These are phyloP conservation scores for Diplodia corticola DNA, from an alignment of 2,329 filamentous ascomycete species.

Conservation along the genomic window DNA sequence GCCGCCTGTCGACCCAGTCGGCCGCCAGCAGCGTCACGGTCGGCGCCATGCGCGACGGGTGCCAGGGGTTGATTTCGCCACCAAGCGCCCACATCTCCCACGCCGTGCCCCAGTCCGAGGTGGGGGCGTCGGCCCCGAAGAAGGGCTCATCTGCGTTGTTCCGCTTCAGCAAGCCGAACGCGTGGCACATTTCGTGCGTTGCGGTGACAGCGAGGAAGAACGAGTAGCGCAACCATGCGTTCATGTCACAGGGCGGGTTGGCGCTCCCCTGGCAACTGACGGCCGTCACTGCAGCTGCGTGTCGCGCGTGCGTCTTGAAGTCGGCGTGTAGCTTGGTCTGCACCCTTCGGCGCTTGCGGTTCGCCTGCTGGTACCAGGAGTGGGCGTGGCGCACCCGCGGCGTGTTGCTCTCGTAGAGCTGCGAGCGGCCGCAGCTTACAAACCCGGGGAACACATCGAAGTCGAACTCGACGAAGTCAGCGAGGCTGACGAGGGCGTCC, in stretches of 20 bases:
- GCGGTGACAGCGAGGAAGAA: conserved; percentile 36
- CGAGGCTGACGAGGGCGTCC: background rate
- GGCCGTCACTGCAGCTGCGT: background rate
- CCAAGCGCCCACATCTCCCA: conserved; percentile 43
- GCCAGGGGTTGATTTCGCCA: conserved; percentile 35
- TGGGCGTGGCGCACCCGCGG: background rate
- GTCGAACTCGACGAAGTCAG: background rate
- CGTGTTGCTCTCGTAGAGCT: background rate
- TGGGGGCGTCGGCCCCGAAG: conserved; percentile 30
- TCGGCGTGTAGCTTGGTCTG: background rate
- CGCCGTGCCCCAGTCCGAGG: conserved; percentile 36
- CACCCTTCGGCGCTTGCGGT: background rate
- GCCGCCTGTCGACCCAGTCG: conserved; percentile 30
- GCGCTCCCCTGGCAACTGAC: no score
- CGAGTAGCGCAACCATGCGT: conserved; percentile 34
- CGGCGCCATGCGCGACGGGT: conserved; percentile 27
- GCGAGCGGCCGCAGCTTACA: background rate
- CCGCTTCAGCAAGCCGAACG: conserved; percentile 36
- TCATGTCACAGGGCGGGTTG: background rate
- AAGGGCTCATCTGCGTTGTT: conserved; percentile 33
- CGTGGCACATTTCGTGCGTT: conserved; percentile 39
- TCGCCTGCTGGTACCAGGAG: background rate
- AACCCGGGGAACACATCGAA: background rate
- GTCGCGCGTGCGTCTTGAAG: background rate
- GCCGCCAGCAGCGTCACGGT: conserved; percentile 32